These are phyloP conservation scores for Ampelocalamus luodianensis DNA, from an alignment of 176 grass and related monocot genomes.

Conservation along the genomic window DNA sequence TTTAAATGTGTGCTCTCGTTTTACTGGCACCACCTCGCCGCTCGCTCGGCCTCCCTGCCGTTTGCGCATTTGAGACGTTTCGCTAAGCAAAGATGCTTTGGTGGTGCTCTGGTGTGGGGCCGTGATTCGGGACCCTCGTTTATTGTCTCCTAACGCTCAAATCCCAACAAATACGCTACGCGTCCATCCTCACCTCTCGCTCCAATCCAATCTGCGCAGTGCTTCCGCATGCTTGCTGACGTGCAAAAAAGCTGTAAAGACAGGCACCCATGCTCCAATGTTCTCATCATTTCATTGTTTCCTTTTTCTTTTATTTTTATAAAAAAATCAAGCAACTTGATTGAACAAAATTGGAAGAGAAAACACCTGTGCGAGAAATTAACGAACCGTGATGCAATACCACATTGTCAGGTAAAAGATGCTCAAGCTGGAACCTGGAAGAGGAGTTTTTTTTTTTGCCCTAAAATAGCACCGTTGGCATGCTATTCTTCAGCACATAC, in stretches of 20 bases:
- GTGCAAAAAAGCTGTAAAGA: neutral
- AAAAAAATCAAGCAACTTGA: neutral
- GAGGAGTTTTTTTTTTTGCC: neutral
- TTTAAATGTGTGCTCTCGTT: neutral
- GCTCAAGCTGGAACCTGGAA: neutral
- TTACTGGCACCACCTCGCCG: neutral
- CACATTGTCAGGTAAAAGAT: neutral
- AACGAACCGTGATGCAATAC: too few relatives aligned
- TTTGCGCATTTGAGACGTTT: constrained; percentile 26
- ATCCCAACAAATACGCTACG: neutral
- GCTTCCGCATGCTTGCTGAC: constrained; percentile 10
- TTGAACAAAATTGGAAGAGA: neutral
- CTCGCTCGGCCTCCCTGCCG: neutral
- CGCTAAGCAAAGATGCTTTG: neutral
- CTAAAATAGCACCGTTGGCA: too few relatives aligned
- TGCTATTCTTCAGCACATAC: too few relatives aligned
- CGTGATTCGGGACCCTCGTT: neutral
- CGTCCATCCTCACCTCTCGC: neutral
- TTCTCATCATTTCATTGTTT: neutral
- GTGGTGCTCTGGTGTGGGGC: neutral
- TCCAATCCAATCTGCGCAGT: constrained; percentile 5
- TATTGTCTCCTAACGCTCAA: neutral
- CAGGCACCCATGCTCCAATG: neutral
- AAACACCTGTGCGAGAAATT: neutral
- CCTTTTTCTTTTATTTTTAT: neutral